Conservation (phyloP, 1,284 basidiomycete species). For the Naganishia sp. region DNA sequence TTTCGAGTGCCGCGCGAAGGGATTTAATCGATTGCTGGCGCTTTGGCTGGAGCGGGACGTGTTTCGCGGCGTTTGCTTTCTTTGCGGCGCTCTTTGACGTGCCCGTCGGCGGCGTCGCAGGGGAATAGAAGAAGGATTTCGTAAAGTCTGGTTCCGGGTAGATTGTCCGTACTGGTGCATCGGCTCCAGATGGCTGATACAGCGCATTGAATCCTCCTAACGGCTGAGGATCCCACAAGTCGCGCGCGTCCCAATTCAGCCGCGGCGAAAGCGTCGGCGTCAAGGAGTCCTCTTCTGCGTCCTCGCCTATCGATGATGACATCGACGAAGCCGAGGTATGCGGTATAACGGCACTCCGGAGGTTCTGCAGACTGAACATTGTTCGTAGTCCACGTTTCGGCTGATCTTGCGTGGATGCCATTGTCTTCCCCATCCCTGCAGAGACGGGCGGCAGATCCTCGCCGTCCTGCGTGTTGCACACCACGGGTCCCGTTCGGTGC, state of each 20-base stretch:
- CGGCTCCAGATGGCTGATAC: not conserved
- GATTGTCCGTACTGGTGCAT: not conserved
- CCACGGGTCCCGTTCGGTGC: slow-evolving; percentile 42
- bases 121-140: slow-evolving; percentile 54
- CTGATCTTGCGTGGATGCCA: slow-evolving; percentile 31
- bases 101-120: slow-evolving; percentile 46
- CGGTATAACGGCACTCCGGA: slow-evolving; percentile 7
- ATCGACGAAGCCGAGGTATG: not conserved
- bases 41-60: slow-evolving; percentile 20
- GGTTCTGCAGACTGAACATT: slow-evolving; percentile 30
- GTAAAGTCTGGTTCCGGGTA: slow-evolving; percentile 45
- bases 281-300: slow-evolving; percentile 1
- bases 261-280: slow-evolving; percentile 31
- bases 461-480: slow-evolving; percentile 51
- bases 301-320: slow-evolving; percentile 5
- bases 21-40: slow-evolving; percentile 49
- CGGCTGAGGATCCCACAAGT: slow-evolving; percentile 26
- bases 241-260: slow-evolving; percentile 30
- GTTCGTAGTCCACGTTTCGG: slow-evolving; percentile 28
- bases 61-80: slow-evolving; percentile 7
- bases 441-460: slow-evolving; percentile 49
- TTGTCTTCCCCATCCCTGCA: slow-evolving; percentile 17
- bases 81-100: slow-evolving; percentile 15
- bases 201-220: slow-evolving; percentile 27
- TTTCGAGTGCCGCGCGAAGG: slow-evolving; percentile 45